Evolutionary conservation across 306 rosid genomes (phyloP).

Genomic region (Adenanthera pavonina): DNA sequence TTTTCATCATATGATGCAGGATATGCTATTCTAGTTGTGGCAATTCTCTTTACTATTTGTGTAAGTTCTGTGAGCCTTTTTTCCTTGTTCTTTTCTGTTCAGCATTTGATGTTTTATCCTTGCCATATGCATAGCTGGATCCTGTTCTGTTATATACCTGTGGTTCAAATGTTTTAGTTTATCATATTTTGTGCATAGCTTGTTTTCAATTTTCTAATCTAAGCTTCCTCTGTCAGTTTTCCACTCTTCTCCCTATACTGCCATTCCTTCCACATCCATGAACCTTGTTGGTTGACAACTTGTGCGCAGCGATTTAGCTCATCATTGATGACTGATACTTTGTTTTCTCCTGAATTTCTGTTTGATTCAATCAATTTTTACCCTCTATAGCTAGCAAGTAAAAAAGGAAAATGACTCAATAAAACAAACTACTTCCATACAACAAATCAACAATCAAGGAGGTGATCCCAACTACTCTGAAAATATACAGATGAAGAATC

Average conservation of each 20-base stretch:
- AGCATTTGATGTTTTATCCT: slow-evolving; percentile 16
- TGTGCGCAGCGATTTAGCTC: slow-evolving; percentile 4
- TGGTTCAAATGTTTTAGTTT: slow-evolving; percentile 2
- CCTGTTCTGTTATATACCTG: slow-evolving; percentile 9
- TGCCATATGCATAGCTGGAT: not conserved
- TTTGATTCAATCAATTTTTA: slow-evolving; percentile 2
- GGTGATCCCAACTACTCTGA: not conserved
- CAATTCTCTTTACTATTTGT: slow-evolving; percentile 66
- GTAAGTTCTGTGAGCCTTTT: slow-evolving; percentile 60
- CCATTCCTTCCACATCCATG: not conserved
- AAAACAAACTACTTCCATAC: not conserved
- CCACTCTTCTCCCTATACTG: not conserved
- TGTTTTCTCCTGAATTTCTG: not conserved
- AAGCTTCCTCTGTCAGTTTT: slow-evolving; percentile 20
- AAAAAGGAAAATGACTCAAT: not conserved
- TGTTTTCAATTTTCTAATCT: slow-evolving; percentile 21
- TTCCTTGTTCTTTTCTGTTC: not conserved
- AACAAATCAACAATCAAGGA: not conserved
- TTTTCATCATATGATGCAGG: slow-evolving; percentile 69
- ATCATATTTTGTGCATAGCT: not conserved
- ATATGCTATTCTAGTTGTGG: slow-evolving; percentile 71
- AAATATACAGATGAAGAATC: slow-evolving; percentile 8
- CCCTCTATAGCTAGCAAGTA: slow-evolving; percentile 1
- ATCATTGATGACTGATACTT: not conserved
- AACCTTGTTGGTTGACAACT: slow-evolving; percentile 9